Base-by-base conservation (phyloP, 768 basidiomycete species). In the Hemileccinum rubropunctum region DNA sequence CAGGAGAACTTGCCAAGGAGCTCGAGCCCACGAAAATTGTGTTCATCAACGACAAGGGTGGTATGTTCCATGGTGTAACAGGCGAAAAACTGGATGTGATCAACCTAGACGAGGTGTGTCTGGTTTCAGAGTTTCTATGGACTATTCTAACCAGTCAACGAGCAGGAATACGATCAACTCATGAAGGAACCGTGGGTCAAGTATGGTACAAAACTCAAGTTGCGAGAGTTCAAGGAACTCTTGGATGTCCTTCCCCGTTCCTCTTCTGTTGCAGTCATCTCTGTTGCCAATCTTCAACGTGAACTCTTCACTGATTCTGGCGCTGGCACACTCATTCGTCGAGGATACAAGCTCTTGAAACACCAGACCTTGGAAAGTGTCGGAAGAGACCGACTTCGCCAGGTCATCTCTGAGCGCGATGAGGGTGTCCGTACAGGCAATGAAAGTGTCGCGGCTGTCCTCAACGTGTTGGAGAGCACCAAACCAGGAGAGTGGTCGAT, bases 181-280 rank as follows among this genome's bases (percentile, higher is more conserved):
- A 91, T 98, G 94, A 95, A 94, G 64, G 89, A 98, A 71, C 81
- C 94, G 6, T 99, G 97, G 97, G 95, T 99, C 70, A 97, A 97
- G 68, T 98, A 84, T 66, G 97, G 95, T 53, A 98, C 95, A 56
- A 99, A 99, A 71, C 89, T 99, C 69, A 98, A 98, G 74, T 80
- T 99, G 50, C 88, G 97, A 56, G 95, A 98, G 70, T 98, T 99
- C 79, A 99, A 99, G 73, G 97, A 98, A 64, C 85, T 99, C 47
- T 82, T 99, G 38, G 97, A 98, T 65, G 88, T 95, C 73, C 91
- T 98, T 55, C 97, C 97, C 14, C 94, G 97, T 51, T 89, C 97
- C 3, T 97, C 95, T 15, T 98, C 95, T 34, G 97, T 99, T 45
- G 95, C 97, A 58, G 93, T 99, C 72, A 99, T 99, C 72, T 91